phyloP scores from a whole-genome alignment of 331 rosid species.

The Dryas integrifolia region DNA sequence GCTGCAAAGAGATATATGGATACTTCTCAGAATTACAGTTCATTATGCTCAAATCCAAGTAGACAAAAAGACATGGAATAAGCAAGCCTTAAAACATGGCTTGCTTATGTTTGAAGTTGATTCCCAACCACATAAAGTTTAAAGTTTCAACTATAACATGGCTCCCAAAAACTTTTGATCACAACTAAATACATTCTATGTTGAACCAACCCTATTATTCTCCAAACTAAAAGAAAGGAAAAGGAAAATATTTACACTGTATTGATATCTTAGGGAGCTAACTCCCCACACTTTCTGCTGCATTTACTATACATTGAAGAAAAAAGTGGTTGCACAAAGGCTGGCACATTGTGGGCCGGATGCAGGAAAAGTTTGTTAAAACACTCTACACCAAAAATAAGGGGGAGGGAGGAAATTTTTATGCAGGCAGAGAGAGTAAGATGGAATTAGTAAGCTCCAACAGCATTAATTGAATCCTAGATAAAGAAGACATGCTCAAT shows the following conservation, averaged over 20 bases:
- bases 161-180: neutral
- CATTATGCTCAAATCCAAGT: neutral
- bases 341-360: neutral
- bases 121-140: neutral
- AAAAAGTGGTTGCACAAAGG: neutral
- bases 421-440: neutral
- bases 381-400: neutral
- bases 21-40: constrained; percentile 5
- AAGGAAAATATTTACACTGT: neutral
- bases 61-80: neutral
- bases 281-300: no score
- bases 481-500: neutral
- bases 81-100: neutral
- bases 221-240: neutral
- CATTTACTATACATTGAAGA: no score
- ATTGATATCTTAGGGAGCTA: no score
- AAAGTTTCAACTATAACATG: neutral
- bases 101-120: neutral
- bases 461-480: neutral
- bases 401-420: neutral
- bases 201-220: neutral
- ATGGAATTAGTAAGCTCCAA: neutral
- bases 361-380: neutral
- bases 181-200: neutral
- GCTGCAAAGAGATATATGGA: constrained; percentile 41